Conservation (phyloP, 1,284 basidiomycete genomes). For the Cryptococcus sp. region DNA sequence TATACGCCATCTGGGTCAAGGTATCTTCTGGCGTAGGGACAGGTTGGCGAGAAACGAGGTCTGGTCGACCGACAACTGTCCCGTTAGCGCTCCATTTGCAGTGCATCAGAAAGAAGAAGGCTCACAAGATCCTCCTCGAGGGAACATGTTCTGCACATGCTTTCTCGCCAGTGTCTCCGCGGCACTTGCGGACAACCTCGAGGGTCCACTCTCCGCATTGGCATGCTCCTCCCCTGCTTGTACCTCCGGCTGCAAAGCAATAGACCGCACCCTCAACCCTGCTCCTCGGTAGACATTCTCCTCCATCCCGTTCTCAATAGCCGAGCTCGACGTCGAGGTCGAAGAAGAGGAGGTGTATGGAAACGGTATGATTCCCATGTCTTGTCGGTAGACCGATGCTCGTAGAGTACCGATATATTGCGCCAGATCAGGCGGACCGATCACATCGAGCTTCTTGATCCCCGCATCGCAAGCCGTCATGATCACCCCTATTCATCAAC, state of each 20-base stretch:
- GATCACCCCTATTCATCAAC: slow-evolving; percentile 55
- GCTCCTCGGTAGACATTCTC: too few species aligned
- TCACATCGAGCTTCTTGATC: slow-evolving; percentile 55
- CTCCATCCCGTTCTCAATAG: too few species aligned
- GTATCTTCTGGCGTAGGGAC: slow-evolving; percentile 21
- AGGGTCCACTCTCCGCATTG: too few species aligned
- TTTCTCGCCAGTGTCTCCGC: not conserved
- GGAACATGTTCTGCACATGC: not conserved
- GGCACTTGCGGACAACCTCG: too few species aligned
- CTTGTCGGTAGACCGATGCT: slow-evolving; percentile 16
- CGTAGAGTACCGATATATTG: slow-evolving; percentile 64
- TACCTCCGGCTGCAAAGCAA: too few species aligned
- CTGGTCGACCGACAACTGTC: not conserved
- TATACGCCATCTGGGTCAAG: slow-evolving; percentile 53
- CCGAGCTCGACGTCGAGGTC: too few species aligned
- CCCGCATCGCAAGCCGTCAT: slow-evolving; percentile 76
- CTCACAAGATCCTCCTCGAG: not conserved
- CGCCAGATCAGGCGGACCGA: slow-evolving; percentile 65
- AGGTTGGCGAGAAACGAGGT: slow-evolving; percentile 17
- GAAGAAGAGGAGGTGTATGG: too few species aligned
- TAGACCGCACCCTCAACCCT: too few species aligned
- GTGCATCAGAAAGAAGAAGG: too few species aligned
- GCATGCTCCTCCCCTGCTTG: too few species aligned
- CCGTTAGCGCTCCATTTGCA: too few species aligned
- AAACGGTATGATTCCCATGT: too few species aligned